These are phyloP conservation scores for Lentinula edodes DNA, from an alignment of 768 basidiomycete species.

Conservation along the genomic window DNA sequence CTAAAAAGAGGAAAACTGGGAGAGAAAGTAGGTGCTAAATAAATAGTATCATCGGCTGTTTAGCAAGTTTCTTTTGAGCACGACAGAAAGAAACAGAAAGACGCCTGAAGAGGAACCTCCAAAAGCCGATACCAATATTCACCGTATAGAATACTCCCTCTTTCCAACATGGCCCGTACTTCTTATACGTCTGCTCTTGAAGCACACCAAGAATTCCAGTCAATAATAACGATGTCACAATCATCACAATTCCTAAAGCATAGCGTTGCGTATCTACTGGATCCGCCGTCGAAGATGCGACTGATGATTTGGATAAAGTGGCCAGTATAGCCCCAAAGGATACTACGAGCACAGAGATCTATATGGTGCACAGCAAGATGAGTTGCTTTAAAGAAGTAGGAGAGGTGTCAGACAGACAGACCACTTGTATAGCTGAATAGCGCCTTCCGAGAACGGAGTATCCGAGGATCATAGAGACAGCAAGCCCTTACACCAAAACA, in stretches of 20 bases:
- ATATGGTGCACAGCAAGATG: background rate
- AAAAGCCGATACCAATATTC: conserved; percentile 13
- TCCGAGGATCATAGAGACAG: conserved; percentile 74
- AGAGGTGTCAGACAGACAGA: conserved; percentile 23
- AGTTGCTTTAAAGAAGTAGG: background rate
- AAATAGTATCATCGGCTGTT: background rate
- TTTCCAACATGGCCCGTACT: conserved; percentile 75
- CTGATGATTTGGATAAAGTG: conserved; percentile 56
- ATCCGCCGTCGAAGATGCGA: conserved; percentile 12
- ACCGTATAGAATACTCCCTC: conserved; percentile 86
- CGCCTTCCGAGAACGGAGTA: conserved; percentile 50
- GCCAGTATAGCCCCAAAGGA: conserved; percentile 68
- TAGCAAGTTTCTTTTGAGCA: background rate
- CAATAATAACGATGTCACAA: conserved; percentile 59
- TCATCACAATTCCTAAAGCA: conserved; percentile 61
- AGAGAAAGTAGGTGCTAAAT: conserved; percentile 70
- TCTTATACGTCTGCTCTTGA: conserved; percentile 71
- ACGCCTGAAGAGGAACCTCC: background rate
- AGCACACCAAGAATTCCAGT: conserved; percentile 65
- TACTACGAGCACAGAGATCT: conserved; percentile 65
- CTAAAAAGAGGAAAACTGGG: conserved; percentile 67
- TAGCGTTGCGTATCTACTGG: conserved; percentile 41
- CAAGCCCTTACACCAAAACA: conserved; percentile 44
- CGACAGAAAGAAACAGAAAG: background rate
- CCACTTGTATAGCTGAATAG: conserved; percentile 59